A percentile compares a stretch with the other conserved stretches of the same genome.
Evolutionary conservation across 2,329 filamentous ascomycete species (phyloP).

Genomic region (Plenodomus lindquistii): DNA sequence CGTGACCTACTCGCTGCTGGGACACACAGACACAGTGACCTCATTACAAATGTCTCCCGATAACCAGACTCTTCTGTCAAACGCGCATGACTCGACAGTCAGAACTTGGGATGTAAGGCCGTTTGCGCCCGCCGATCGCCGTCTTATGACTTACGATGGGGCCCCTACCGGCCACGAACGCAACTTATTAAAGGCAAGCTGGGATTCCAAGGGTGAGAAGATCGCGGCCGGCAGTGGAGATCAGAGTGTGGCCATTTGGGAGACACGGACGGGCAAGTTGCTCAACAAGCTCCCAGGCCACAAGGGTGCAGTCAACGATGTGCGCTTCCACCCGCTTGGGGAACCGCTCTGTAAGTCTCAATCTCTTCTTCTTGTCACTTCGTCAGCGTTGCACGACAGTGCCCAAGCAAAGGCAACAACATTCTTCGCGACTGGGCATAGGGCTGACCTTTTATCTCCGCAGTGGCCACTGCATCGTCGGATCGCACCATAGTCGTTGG

Average conservation of each 20-base stretch:
- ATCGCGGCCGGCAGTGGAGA: constrained; percentile 90
- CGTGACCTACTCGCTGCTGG: constrained; percentile 82
- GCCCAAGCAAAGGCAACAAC: constrained; percentile 15
- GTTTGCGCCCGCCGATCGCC: constrained; percentile 85
- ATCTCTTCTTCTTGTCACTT: constrained; percentile 1
- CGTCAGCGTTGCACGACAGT: not conserved
- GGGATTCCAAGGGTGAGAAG: constrained; percentile 83
- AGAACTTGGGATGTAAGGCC: constrained; percentile 95
- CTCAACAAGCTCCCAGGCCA: constrained; percentile 95
- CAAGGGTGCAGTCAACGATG: constrained; percentile 92
- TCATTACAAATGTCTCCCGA: constrained; percentile 92
- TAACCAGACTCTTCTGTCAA: constrained; percentile 85
- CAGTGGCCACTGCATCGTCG: constrained; percentile 88
- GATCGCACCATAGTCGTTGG: constrained; percentile 83
- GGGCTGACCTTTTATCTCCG: constrained; percentile 34
- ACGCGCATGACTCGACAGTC: constrained; percentile 91
- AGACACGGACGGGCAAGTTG: constrained; percentile 82
- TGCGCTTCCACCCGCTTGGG: constrained; percentile 81
- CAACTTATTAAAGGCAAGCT: constrained; percentile 87
- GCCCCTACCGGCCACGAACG: constrained; percentile 85
- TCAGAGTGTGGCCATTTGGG: constrained; percentile 90
- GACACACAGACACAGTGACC: constrained; percentile 90
- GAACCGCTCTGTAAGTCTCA: constrained; percentile 83
- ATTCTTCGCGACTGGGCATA: constrained; percentile 6
- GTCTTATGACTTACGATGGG: constrained; percentile 89